Evolutionary conservation across 306 rosid genomes (phyloP), one percentile per base, ranked within the genome.

Genomic region (Datisca glomerata): DNA sequence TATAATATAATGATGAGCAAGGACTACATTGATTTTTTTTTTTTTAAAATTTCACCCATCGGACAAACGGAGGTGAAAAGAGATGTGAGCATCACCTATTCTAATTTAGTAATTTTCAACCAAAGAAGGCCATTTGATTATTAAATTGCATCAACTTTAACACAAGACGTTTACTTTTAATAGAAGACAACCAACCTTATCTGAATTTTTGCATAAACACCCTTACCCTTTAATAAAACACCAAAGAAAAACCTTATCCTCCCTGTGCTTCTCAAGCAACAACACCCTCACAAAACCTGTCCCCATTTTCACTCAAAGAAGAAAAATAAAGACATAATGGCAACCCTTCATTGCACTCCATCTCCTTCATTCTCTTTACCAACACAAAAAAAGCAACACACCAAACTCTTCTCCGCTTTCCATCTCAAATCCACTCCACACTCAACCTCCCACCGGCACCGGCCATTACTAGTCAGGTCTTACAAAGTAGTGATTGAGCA

Each of bases 401-500:
- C 60, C 57, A 70, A 56, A 27, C 57, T 53, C 33, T 33, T 47
- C 12, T 18, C 60, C 21, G 18, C 47, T 16, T 60, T 56, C 32
- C 80, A 32, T 24, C 56, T 59, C 29, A 74, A 56, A 27, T 44
- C 61, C 45, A 47, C 24, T 8, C 49, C 43, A 8, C 63, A 19
- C 7, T 11, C 32, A 37, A 10, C n/a, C 38, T 39, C 75, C 29
- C 60, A 59, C 8, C 55, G 72, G 29, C 60, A 63, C 8, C 57
- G 43, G 46, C 10, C 57, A 24, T 29, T 29, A 31, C 57, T 39
- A 8, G 81, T 75, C 42, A 52, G 68, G 15, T 61, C 96, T 0
- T 80, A 77, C 45, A 91, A 78, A 51, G 98, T 91, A 45, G 75
- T 80, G 51, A 53, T 91, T 21, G 98, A 91, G 56, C 93, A 91